phyloP scores from a whole-genome alignment of 225 moss, liverwort and hornwort species.

The Pseudoscleropodium purum region DNA sequence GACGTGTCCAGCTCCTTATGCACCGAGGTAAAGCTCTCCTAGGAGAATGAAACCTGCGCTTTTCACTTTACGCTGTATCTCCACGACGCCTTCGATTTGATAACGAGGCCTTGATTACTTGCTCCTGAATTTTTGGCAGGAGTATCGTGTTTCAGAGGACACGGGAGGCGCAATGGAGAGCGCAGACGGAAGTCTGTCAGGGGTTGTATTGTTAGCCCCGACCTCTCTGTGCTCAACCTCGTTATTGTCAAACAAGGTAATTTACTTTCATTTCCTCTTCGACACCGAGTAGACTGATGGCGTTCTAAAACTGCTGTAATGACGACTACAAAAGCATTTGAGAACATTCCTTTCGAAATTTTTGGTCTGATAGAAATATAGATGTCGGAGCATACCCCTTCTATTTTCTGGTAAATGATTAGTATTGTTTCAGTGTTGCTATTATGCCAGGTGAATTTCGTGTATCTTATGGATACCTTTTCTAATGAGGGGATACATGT shows the following conservation, averaged over 20 bases:
- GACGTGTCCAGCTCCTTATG: conserved; percentile 80
- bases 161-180: conserved; percentile 86
- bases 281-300: not conserved
- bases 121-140: conserved; percentile 14
- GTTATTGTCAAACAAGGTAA: conserved; percentile 89
- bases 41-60: no score
- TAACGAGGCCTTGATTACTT: not conserved
- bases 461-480: not conserved
- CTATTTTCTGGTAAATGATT: not conserved
- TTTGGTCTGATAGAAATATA: not conserved
- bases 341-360: not conserved
- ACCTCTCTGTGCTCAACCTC: conserved; percentile 82
- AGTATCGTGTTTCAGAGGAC: conserved; percentile 74
- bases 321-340: no score
- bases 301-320: not conserved
- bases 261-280: not conserved
- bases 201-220: conserved; percentile 91
- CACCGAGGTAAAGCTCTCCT: conserved; percentile 37
- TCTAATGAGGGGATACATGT: not conserved
- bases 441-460: not conserved
- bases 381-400: not conserved
- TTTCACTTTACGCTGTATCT: not conserved
- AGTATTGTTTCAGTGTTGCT: not conserved
- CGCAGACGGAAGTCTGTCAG: conserved; percentile 87
- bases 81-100: not conserved